A percentile compares a stretch with the other conserved stretches of the same genome.
Conservation (phyloP, 306 rosid species). For the Canavalia gladiata region DNA sequence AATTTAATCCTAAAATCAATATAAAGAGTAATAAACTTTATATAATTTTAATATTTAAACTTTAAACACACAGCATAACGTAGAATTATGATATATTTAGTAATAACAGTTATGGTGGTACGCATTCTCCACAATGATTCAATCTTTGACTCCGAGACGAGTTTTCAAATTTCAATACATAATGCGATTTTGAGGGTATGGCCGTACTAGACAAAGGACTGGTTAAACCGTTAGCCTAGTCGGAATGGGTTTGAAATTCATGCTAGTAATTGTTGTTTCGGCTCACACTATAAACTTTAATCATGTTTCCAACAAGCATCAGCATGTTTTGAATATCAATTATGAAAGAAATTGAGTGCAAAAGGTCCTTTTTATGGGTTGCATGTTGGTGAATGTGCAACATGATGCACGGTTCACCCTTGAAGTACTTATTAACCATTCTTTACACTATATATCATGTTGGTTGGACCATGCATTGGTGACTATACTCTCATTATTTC, state of each 20-base stretch:
- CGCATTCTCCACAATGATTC: background rate
- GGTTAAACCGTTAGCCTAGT: background rate
- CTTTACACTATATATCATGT: background rate
- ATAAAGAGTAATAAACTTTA: too few species aligned
- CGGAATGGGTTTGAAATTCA: background rate
- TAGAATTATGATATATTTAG: too few species aligned
- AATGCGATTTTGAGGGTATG: background rate
- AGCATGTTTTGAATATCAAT: background rate
- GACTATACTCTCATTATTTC: background rate
- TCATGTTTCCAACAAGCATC: background rate
- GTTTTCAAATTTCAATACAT: background rate
- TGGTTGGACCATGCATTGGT: background rate
- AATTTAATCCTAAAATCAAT: too few species aligned
- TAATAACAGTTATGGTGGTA: too few species aligned
- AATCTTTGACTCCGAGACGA: slow-evolving; percentile 4
- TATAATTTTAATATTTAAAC: too few species aligned
- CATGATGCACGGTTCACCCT: background rate
- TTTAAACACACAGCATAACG: too few species aligned
- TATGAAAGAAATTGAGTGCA: background rate
- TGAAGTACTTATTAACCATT: background rate
- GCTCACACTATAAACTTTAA: background rate
- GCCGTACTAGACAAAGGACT: slow-evolving; percentile 3
- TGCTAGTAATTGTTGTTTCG: background rate
- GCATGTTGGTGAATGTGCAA: background rate
- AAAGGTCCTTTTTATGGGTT: slow-evolving; percentile 15